A percentile compares a stretch with the other conserved stretches of the same genome.
Evolutionary conservation across 345 rosid species (phyloP).

Genomic region (Luvunga scandens): DNA sequence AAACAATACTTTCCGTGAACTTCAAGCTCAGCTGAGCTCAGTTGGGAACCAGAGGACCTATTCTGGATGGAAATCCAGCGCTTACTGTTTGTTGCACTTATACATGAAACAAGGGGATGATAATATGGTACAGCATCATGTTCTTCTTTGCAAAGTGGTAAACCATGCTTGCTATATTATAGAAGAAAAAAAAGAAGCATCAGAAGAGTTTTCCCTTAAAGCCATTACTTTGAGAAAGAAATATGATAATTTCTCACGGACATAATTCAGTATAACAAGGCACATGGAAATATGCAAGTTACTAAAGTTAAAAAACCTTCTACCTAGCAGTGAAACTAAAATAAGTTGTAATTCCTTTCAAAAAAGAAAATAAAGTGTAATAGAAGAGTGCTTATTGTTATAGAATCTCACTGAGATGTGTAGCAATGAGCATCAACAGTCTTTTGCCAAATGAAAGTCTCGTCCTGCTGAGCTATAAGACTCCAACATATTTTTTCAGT

Average conservation of each 20-base stretch:
- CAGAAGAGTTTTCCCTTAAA: not conserved
- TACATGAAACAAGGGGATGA: constrained; percentile 77
- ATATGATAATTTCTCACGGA: not conserved
- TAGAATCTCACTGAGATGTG: constrained; percentile 55
- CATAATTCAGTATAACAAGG: not conserved
- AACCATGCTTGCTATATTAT: constrained; percentile 42
- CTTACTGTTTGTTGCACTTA: constrained; percentile 71
- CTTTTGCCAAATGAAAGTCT: constrained; percentile 96
- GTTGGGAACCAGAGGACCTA: constrained; percentile 56
- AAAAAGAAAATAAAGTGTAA: not conserved
- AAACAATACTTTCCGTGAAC: constrained; percentile 77
- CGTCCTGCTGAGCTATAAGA: constrained; percentile 88
- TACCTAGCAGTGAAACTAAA: not conserved
- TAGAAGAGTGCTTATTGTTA: not conserved
- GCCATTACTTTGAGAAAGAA: constrained; percentile 1
- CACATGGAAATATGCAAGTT: not conserved
- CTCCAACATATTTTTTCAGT: constrained; percentile 84
- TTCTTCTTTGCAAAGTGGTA: constrained; percentile 72
- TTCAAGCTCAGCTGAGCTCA: constrained; percentile 61
- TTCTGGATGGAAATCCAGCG: constrained; percentile 91
- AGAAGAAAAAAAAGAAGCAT: constrained; percentile 10
- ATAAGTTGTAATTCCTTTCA: too few species aligned
- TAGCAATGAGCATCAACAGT: constrained; percentile 61
- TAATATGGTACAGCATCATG: constrained; percentile 62
- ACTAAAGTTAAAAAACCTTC: not conserved